Base-by-base conservation (phyloP, 768 basidiomycete genomes). In the Pleurotus citrinopileatus region DNA sequence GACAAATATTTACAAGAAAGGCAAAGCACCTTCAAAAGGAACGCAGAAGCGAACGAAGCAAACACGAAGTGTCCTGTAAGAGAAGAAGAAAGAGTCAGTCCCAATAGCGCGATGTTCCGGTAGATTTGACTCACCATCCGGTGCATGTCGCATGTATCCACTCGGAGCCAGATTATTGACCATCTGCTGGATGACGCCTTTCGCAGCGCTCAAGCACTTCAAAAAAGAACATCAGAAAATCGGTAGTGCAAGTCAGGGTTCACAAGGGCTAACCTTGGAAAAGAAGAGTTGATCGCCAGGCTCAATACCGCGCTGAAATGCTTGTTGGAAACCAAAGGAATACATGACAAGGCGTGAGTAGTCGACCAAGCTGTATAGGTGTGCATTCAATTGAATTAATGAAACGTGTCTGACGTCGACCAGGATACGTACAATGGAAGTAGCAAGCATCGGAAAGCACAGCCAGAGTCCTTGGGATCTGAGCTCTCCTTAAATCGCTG, bases 321-420 rank as follows among this genome's bases (percentile, higher is more conserved):
- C 89, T 60, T 91, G 86, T 59, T 92, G 89, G 70, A 91, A 91
- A 3, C 87, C 89, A 60, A 92, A 91, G 0, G 90, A 91, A 62
- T 81, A 90, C 87, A 91, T 89, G 45, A 92, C 90, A 9, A 92
- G 80, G 13, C 90, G 77, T 29, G 87, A 87, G 61, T 91, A 92
- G 25, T 74, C 81, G 54, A 87, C 84, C 38, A 89, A 75, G 77
- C 89, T 91, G 52, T 1, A 43, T 28, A 36, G 29, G 23, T 20
- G 1, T 20, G 47, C 25, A 61, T n/a, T 15, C 36, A 29, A 59
- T 52, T 28, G 26, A 3, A 19, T 19, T 44, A 36, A n/a, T 3
- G 32, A 34, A 34, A n/a, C 32, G 32, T 34, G 9, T 34, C 10
- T 34, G n/a, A 10, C 3, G 32, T n/a, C 32, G n/a, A n/a, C n/a